A percentile compares a stretch with the other conserved stretches of the same genome.
Evolutionary conservation across 768 basidiomycete genomes (phyloP).

Genomic region (Neoboletus brunneissimus): DNA sequence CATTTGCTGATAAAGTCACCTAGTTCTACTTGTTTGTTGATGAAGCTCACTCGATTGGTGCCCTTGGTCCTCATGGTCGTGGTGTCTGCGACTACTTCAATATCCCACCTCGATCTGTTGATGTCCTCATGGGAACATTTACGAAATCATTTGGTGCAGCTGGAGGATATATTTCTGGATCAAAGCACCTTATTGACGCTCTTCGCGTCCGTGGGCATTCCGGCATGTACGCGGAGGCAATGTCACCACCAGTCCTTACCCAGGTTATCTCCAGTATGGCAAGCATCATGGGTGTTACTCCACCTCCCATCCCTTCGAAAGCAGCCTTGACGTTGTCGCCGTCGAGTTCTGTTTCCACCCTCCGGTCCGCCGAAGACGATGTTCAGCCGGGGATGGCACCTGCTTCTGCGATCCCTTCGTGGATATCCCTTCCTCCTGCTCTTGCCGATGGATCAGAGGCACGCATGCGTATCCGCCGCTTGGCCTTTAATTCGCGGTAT

Average conservation of each 20-base stretch:
- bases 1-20: not conserved
- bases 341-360: slow-evolving; percentile 28
- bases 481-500: slow-evolving; percentile 96
- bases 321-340: slow-evolving; percentile 26
- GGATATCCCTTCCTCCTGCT: slow-evolving; percentile 71
- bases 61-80: slow-evolving; percentile 90
- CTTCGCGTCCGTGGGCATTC: slow-evolving; percentile 81
- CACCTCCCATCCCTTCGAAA: slow-evolving; percentile 34
- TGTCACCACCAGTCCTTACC: slow-evolving; percentile 86
- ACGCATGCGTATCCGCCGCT: slow-evolving; percentile 70
- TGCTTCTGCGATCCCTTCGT: slow-evolving; percentile 60
- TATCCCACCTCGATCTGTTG: slow-evolving; percentile 74
- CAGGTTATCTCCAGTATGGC: slow-evolving; percentile 93
- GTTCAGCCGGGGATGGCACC: slow-evolving; percentile 70
- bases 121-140: slow-evolving; percentile 98
- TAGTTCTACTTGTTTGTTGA: slow-evolving; percentile 97
- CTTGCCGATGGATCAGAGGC: slow-evolving; percentile 87
- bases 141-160: slow-evolving; percentile 94
- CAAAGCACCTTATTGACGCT: slow-evolving; percentile 73
- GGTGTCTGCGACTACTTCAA: slow-evolving; percentile 95
- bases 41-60: slow-evolving; percentile 97
- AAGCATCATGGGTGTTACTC: slow-evolving; percentile 87
- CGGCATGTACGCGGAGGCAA: slow-evolving; percentile 83
- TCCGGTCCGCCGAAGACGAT: slow-evolving; percentile 40
- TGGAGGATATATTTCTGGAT: slow-evolving; percentile 92